Conservation (phyloP, 176 grass and related monocot species). For the Poa annua region DNA sequence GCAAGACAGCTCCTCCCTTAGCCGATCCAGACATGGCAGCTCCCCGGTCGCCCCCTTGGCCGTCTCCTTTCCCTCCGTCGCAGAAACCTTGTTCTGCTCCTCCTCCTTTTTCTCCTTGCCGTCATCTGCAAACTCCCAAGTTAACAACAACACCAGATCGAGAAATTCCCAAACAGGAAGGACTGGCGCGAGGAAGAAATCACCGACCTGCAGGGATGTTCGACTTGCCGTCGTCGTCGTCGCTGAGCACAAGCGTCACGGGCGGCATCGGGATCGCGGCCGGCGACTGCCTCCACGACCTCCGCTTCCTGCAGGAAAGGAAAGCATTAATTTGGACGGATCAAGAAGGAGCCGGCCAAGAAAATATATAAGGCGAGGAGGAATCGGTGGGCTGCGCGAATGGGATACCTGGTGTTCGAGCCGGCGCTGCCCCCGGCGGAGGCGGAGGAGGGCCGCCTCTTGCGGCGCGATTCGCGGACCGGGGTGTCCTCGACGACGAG, state of each 20-base stretch:
- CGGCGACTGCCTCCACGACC: conserved; percentile 49
- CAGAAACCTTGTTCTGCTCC: conserved; percentile 24
- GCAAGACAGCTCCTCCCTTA: conserved; percentile 92
- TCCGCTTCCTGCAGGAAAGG: conserved; percentile 63
- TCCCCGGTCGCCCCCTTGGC: not conserved
- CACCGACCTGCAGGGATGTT: not conserved
- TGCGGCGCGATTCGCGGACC: conserved; percentile 80
- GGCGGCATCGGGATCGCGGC: conserved; percentile 42
- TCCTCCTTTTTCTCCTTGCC: conserved; percentile 39
- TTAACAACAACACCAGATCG: not conserved
- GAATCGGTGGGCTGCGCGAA: not conserved
- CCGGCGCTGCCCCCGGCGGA: conserved; percentile 43
- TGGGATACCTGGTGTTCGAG: conserved; percentile 58
- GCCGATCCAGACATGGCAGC: conserved; percentile 74
- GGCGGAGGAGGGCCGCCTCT: conserved; percentile 54
- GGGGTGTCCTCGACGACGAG: conserved; percentile 96
- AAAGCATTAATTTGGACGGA: not conserved
- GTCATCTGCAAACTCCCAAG: conserved; percentile 21
- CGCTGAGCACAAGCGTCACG: conserved; percentile 57
- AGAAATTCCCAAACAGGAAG: not conserved
- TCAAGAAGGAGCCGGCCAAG: not conserved
- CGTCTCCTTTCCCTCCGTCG: conserved; percentile 38
- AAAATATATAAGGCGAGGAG: not conserved
- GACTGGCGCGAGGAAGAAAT: conserved; percentile 7
- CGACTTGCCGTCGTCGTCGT: conserved; percentile 53